phyloP scores from a whole-genome alignment of 768 basidiomycete genomes.

The Paxillus involutus region DNA sequence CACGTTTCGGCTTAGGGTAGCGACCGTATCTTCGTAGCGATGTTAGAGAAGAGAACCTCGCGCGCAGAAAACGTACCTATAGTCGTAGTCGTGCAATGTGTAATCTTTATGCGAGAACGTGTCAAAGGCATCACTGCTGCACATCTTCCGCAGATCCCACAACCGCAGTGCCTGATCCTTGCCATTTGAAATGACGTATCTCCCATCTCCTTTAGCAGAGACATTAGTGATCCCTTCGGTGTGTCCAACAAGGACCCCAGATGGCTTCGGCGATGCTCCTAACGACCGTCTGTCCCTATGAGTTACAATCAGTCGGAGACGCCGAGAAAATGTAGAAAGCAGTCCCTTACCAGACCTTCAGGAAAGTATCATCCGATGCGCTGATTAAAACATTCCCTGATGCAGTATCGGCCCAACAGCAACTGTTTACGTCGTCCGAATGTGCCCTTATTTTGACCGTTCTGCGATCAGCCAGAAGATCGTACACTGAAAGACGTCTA shows the following conservation, averaged over 20 bases:
- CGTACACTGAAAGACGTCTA: constrained; percentile 65
- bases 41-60: constrained; percentile 8
- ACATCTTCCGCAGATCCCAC: constrained; percentile 96
- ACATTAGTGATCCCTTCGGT: constrained; percentile 96
- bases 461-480: constrained; percentile 75
- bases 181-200: constrained; percentile 93
- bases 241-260: constrained; percentile 92
- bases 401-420: constrained; percentile 92
- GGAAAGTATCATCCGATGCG: constrained; percentile 90
- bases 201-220: constrained; percentile 93
- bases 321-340: background rate
- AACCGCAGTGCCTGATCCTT: constrained; percentile 92
- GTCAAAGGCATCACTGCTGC: constrained; percentile 68
- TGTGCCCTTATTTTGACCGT: constrained; percentile 89
- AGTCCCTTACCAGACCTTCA: constrained; percentile 87
- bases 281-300: constrained; percentile 54
- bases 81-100: constrained; percentile 70
- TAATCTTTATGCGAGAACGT: constrained; percentile 47
- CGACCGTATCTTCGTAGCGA: constrained; percentile 48
- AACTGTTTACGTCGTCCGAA: constrained; percentile 87
- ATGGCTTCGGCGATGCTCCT: constrained; percentile 62
- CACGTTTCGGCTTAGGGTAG: constrained; percentile 62
- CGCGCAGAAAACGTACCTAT: constrained; percentile 56
- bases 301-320: background rate
- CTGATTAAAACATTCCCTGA: constrained; percentile 95